phyloP scores from a whole-genome alignment of 345 rosid genomes.

The Aurinia saxatilis region DNA sequence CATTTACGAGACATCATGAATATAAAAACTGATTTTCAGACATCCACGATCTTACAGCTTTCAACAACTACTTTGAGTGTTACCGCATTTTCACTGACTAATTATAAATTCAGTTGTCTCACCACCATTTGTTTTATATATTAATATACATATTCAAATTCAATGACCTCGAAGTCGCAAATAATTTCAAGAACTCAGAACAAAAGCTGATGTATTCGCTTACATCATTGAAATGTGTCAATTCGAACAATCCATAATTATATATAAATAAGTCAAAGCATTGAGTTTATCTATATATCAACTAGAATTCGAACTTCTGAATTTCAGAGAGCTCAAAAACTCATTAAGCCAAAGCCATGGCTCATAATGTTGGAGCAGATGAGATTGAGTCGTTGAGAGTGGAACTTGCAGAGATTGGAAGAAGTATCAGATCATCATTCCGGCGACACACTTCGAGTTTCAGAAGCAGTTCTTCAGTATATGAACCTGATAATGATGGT shows the following conservation, averaged over 20 bases:
- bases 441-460: conserved; percentile 37
- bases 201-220: conserved; percentile 26
- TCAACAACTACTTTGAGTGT: not conserved
- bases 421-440: conserved; percentile 63
- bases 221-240: conserved; percentile 19
- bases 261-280: conserved; percentile 1
- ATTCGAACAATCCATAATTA: not conserved
- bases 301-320: not conserved
- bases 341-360: conserved; percentile 34
- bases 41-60: too few relatives aligned
- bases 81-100: not conserved
- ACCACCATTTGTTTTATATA: not conserved
- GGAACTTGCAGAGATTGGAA: conserved; percentile 59
- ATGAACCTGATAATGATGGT: conserved; percentile 24
- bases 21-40: too few relatives aligned
- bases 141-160: not conserved
- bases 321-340: conserved; percentile 5
- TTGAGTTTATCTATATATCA: not conserved
- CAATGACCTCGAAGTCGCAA: not conserved
- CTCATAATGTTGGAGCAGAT: conserved; percentile 43
- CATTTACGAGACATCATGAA: not conserved
- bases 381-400: conserved; percentile 60
- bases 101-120: too few relatives aligned
- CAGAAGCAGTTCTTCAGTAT: conserved; percentile 32
- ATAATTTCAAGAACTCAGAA: not conserved